Conservation (phyloP, 2,329 filamentous ascomycete species). For the Paracamarosporium sp. region DNA sequence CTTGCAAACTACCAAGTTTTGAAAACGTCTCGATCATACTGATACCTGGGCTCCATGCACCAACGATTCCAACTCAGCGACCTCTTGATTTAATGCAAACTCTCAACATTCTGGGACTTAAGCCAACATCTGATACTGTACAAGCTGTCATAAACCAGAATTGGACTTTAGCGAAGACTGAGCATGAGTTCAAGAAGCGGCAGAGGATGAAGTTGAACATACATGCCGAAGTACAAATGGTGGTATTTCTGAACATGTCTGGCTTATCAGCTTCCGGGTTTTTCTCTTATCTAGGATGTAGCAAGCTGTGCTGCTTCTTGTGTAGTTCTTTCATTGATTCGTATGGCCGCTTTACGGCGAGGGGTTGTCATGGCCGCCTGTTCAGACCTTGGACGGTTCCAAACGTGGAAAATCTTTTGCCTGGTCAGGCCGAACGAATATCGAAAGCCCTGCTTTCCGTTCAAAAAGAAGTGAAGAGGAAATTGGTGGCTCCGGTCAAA, state of each 20-base stretch:
- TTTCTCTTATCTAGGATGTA: constrained; percentile 30
- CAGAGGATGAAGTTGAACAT: constrained; percentile 26
- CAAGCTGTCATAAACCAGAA: constrained; percentile 18
- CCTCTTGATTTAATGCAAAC: constrained; percentile 22
- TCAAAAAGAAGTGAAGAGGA: constrained; percentile 25
- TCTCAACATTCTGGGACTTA: constrained; percentile 18
- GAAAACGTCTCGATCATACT: constrained; percentile 20
- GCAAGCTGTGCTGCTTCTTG: constrained; percentile 32
- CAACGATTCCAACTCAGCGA: constrained; percentile 13
- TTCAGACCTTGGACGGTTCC: constrained; percentile 32
- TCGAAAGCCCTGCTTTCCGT: constrained; percentile 20
- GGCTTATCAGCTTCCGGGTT: constrained; percentile 8
- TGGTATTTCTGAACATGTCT: constrained; percentile 20
- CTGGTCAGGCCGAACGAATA: constrained; percentile 21
- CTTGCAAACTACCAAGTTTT: constrained; percentile 26
- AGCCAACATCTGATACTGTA: constrained; percentile 7
- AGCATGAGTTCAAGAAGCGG: constrained; percentile 24
- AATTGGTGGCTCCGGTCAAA: constrained; percentile 16
- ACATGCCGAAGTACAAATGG: constrained; percentile 30
- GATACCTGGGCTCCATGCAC: constrained; percentile 10
- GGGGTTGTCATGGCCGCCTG: constrained; percentile 29
- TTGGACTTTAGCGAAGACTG: constrained; percentile 17
- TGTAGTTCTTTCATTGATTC: constrained; percentile 24
- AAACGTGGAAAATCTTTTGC: constrained; percentile 17
- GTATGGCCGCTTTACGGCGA: constrained; percentile 22